Evolutionary conservation across 805 yeast species (phyloP).

Genomic region (Lipomyces kockii): DNA sequence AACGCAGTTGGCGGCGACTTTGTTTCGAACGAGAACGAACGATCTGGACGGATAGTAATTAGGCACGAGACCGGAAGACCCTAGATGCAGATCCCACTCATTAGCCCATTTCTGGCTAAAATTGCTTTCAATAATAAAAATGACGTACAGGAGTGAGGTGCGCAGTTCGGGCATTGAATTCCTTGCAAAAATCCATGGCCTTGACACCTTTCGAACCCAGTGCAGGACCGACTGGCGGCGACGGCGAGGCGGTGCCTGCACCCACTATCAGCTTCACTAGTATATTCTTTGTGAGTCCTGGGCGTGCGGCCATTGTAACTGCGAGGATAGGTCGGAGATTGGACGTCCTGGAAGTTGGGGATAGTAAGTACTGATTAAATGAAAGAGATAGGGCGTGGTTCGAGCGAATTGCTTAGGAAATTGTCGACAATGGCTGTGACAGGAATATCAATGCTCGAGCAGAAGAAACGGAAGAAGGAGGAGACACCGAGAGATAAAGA

Average conservation of each 20-base stretch:
- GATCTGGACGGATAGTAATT: slow-evolving; percentile 87
- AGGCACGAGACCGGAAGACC: slow-evolving; percentile 90
- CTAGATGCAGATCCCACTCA: background rate
- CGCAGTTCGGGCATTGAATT: slow-evolving; percentile 96
- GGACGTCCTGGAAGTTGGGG: background rate
- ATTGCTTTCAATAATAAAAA: background rate
- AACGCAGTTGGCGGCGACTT: slow-evolving; percentile 92
- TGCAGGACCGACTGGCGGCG: slow-evolving; percentile 99
- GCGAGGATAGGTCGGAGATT: background rate
- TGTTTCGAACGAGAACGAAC: slow-evolving; percentile 82
- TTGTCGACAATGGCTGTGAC: background rate
- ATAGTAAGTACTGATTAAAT: background rate
- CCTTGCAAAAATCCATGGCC: slow-evolving; percentile 97
- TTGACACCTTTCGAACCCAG: slow-evolving; percentile 98
- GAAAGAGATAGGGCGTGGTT: background rate
- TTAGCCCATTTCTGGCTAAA: background rate
- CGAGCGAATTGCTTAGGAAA: background rate
- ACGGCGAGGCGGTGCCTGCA: slow-evolving; percentile 97
- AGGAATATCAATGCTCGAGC: too few species aligned
- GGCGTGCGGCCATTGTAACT: background rate
- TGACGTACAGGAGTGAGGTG: slow-evolving; percentile 60
- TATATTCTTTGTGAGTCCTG: slow-evolving; percentile 53
- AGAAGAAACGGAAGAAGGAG: too few species aligned
- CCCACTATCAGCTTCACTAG: slow-evolving; percentile 89
- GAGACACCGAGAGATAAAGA: too few species aligned